Base-by-base conservation (phyloP, 2,329 filamentous ascomycete species). In the Venturiaceae sp. region DNA sequence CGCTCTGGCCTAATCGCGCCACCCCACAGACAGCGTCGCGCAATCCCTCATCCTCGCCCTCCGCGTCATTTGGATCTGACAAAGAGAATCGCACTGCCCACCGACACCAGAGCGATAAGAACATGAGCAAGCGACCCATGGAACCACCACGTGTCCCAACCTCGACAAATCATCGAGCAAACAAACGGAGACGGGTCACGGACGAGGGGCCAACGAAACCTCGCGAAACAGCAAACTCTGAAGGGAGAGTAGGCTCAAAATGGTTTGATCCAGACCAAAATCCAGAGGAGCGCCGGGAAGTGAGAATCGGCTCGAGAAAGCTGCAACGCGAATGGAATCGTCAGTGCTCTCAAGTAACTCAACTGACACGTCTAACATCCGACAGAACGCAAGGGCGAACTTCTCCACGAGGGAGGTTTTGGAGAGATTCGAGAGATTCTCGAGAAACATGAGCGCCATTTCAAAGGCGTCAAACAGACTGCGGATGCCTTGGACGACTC, bases 401-500 rank as follows among this genome's bases (percentile, higher is more conserved):
- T 84, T 61, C 72, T 95, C 26, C 77, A 80, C 1, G 82, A 83
- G 37, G 88, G 86, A 8, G 76, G 23, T 2, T 50, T 50, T 26
- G 28, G 23, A 13, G 44, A 28, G 19, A 50, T 50, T 30, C 44
- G 44, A 30, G 30, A 30, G 16, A 50, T 50, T 7, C 23, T 50
- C 23, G 44, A 26, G 14, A 26, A 23, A 50, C 44, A 50, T 50
- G 44, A 50, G n/a, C 44, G 44, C 16, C 44, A 50, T 14, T 85
- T 86, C 61, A 77, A 78, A 58, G 78, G 83, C 64, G 86, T 95
- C 61, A 89, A 87, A 66, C 92, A 96, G 74, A 96, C 94, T 0
- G 84, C 86, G 2, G 94, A 97, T 69, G 94, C 94, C 0, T 89
- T 88, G 0, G 86, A 95, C 61, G 94, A 99, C 69, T 91, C 92